Evolutionary conservation across 129 eudicot species (phyloP), one percentile per base, ranked within the genome.

Genomic region (Centaurea solstitialis): DNA sequence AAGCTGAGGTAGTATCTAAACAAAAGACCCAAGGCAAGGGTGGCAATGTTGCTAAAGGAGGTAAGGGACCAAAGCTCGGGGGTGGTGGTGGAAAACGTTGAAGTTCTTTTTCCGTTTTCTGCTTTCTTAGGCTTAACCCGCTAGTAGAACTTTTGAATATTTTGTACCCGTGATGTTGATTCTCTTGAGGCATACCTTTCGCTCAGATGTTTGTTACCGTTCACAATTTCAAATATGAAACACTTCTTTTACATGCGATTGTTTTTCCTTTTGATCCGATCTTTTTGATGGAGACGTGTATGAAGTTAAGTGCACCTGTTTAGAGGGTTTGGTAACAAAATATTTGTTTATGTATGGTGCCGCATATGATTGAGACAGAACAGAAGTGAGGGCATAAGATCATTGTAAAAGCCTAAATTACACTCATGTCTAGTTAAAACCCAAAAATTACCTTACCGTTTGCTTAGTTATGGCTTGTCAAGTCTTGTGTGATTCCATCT

Each of bases 71-170:
- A 62, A 89, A 87, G 41, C 87, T 87, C 10, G 88, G 90, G 21
- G 91, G 91, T 30, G 93, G 89, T 23, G 90, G 90, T 57, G 93
- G 90, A 33, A 89, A 89, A 82, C 93, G 88, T 86, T 88, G 72
- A 85, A 78, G 22, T n/a, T 50, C 70, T 13, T n/a, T 65, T 18
- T 61, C 37, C 15, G 47, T 7, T 65, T 43, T 12, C 20, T 61
- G 23, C 4, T 24, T 26, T 74, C 6, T 18, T 72, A 20, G 28
- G 15, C 28, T 64, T 57, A 57, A 64, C 30, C 26, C 38, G 38
- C 22, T 66, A 28, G 68, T 6, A 30, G 20, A 22, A 18, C 21
- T 35, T 47, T 68, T 50, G 53, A 26, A 69, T 78, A 74, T 47
- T 73, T 61, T 43, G 45, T 64, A 26, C 21, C 20, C 7, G 33